Evolutionary conservation across 257 asterid genomes (phyloP).

Genomic region (Lavandula angustifolia): DNA sequence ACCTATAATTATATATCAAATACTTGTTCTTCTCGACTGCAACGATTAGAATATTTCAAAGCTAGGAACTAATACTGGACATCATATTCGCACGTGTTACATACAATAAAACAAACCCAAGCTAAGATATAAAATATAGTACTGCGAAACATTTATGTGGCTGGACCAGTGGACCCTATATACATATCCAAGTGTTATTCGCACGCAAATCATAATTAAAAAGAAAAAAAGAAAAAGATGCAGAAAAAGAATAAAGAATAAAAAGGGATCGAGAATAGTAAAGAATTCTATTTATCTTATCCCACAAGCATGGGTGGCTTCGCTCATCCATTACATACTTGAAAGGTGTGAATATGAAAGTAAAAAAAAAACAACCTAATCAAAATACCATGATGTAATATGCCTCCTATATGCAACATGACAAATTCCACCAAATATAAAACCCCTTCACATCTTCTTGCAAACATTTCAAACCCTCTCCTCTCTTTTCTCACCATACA

Average conservation of each 20-base stretch:
- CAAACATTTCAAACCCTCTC: slow-evolving; percentile 62
- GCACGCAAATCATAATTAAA: not conserved
- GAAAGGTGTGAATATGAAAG: slow-evolving; percentile 29
- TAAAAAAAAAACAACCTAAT: slow-evolving; percentile 43
- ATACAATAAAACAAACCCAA: no score
- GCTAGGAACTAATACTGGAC: no score
- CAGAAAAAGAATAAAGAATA: no score
- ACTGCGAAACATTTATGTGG: no score
- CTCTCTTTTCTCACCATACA: slow-evolving; percentile 28
- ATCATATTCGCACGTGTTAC: no score
- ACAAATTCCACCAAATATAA: slow-evolving; percentile 52
- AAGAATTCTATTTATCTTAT: not conserved
- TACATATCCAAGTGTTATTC: not conserved
- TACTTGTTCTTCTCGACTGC: no score
- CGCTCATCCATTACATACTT: slow-evolving; percentile 1
- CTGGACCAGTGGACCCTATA: no score
- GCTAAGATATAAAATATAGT: no score
- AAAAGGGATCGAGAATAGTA: not conserved
- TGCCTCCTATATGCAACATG: slow-evolving; percentile 30
- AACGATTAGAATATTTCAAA: no score
- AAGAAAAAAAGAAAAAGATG: no score
- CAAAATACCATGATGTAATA: slow-evolving; percentile 35
- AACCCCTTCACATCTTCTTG: slow-evolving; percentile 46
- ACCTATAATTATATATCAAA: no score
- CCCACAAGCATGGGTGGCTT: slow-evolving; percentile 5